Evolutionary conservation across 306 rosid genomes (phyloP).

Genomic region (Sindora glabra): DNA sequence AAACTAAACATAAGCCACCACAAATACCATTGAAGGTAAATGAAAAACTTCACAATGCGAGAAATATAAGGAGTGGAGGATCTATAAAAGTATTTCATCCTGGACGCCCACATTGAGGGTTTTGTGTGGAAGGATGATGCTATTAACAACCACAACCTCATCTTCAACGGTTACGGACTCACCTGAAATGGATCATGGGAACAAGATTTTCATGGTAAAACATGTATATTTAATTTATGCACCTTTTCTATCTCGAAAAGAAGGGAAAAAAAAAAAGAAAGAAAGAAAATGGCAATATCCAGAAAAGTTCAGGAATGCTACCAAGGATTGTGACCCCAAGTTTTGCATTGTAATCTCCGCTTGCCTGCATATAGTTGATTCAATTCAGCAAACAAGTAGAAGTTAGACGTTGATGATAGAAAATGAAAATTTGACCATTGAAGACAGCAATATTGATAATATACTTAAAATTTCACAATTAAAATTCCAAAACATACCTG

Average conservation of each 20-base stretch:
- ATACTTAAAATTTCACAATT: neutral
- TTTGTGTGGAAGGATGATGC: conserved; percentile 90
- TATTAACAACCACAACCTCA: conserved; percentile 80
- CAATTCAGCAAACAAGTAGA: conserved; percentile 16
- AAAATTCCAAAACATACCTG: conserved; percentile 55
- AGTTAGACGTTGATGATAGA: neutral
- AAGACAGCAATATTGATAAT: neutral
- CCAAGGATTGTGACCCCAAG: conserved; percentile 91
- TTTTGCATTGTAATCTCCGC: conserved; percentile 77
- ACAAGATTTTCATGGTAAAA: conserved; percentile 12
- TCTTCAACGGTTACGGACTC: conserved; percentile 88
- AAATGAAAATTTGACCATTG: neutral
- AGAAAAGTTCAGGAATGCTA: conserved; percentile 18
- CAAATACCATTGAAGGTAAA: conserved; percentile 1
- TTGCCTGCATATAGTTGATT: conserved; percentile 49
- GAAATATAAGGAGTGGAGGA: too few species aligned
- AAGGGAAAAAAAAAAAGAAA: neutral
- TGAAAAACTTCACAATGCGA: neutral
- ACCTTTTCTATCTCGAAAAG: neutral
- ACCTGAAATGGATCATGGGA: conserved; percentile 43
- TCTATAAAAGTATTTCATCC: conserved; percentile 84
- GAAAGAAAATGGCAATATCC: neutral
- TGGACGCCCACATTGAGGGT: conserved; percentile 83
- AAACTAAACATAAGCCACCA: neutral
- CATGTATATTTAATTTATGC: neutral